phyloP scores from a whole-genome alignment of 257 asterid genomes.

The Solanum ossicruentum region DNA sequence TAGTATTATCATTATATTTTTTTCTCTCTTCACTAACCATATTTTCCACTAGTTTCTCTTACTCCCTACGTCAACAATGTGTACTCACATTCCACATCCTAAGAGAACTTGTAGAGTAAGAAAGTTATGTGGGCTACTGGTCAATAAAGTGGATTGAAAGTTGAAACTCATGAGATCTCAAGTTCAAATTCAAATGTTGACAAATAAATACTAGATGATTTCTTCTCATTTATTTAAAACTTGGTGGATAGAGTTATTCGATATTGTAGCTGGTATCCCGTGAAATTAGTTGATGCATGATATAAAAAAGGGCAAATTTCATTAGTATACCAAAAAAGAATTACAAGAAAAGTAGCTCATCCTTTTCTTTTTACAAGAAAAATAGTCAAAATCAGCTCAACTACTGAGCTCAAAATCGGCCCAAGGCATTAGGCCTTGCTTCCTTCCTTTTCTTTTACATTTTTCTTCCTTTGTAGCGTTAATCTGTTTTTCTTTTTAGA shows the following conservation, averaged over 20 bases:
- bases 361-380: too few species aligned
- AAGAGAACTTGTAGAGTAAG: neutral
- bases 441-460: too few species aligned
- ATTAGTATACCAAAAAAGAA: too few species aligned
- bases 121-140: neutral
- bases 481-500: too few species aligned
- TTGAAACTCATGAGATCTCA: neutral
- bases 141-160: neutral
- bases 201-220: neutral
- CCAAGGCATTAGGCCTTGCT: too few species aligned
- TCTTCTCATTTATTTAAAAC: neutral
- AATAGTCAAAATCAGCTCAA: too few species aligned
- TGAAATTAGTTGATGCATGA: too few species aligned
- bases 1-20: neutral
- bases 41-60: neutral
- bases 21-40: neutral
- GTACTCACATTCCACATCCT: neutral
- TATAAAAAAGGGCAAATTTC: too few species aligned
- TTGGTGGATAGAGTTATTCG: neutral
- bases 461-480: too few species aligned
- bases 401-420: too few species aligned
- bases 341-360: too few species aligned
- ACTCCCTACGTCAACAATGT: neutral
- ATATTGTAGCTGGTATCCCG: neutral
- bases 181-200: neutral